Base-by-base conservation (phyloP, 2,329 filamentous ascomycete genomes). In the Coniochaeta ligniaria region DNA sequence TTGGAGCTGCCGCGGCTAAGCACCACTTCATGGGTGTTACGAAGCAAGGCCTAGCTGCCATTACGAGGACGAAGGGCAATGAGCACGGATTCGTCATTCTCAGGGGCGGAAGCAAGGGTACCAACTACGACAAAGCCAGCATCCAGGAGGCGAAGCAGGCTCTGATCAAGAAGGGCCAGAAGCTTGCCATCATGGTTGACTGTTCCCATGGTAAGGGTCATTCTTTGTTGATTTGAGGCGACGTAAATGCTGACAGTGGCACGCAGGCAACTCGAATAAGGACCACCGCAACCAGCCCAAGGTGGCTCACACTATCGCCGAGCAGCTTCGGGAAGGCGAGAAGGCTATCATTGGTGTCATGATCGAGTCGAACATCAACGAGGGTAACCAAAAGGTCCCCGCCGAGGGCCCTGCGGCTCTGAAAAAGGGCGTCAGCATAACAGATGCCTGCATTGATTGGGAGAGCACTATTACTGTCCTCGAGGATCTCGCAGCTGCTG, bases 11-110 rank as follows among this genome's bases (percentile, higher is more conserved):
- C 1, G 87, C 88, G 61, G 83, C 89, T n/a, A 87, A 84, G 75
- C 95, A 99, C 76, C 94, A 97, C 80, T 99, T 99, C 82, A 90
- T 99, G 83, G 94, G 93, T 76, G 95, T 99, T 57, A 99, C 95
- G 35, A 99, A 99, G 83, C 93, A 96, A 72, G 95, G 95, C 63
- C 82, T 97, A 63, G 95, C 94, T 54, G 93, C 95, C 63, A 98
- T 99, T 69, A 96, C 93, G 57, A 87, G 91, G 75, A 99, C 95
- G 17, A 85, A 84, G 61, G 95, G 95, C 60, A 99, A 99, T 75
- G 90, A 96, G 77, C 92, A 99, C 77, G 96, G 95, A 71, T 99
- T 99, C 72, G 91, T 98, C 58, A 97, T 99, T 71, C 82, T 99
- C 63, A 87, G 95, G 63, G 95, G 95, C 65, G 95, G 95, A 64